Evolutionary conservation across 352 stramenopile genomes (phyloP).

Genomic region (Globisporangium iwayamae): DNA sequence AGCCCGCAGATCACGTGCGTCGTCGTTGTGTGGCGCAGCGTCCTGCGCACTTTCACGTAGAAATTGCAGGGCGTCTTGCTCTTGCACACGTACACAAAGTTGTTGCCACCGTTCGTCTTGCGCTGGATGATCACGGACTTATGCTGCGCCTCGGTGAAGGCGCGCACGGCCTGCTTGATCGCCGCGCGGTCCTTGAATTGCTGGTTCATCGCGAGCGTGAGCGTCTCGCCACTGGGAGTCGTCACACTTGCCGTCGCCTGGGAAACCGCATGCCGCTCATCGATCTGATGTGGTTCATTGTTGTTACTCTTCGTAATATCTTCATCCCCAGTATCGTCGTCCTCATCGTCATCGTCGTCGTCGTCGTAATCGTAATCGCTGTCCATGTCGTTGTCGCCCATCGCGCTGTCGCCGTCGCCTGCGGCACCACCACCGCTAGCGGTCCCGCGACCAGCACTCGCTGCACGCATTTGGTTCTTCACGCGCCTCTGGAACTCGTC

Average conservation of each 20-base stretch:
- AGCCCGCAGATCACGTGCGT: constrained; percentile 20
- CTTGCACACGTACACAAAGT: constrained; percentile 46
- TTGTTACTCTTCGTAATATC: background rate
- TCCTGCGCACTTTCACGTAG: constrained; percentile 31
- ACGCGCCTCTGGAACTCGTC: constrained; percentile 9
- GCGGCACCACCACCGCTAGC: background rate
- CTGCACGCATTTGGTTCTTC: background rate
- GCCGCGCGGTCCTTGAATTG: constrained; percentile 30
- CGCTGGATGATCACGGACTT: constrained; percentile 36
- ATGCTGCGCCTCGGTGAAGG: constrained; percentile 34
- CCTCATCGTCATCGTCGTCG: background rate
- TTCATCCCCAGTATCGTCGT: constrained; percentile 3
- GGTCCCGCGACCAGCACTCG: no score
- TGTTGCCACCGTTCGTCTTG: constrained; percentile 43
- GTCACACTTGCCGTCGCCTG: background rate
- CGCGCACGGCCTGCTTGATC: constrained; percentile 38
- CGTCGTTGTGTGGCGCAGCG: constrained; percentile 4
- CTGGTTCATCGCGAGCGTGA: constrained; percentile 21
- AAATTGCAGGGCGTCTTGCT: constrained; percentile 39
- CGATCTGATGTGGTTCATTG: background rate
- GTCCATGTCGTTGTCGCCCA: constrained; percentile 4
- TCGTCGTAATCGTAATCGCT: background rate
- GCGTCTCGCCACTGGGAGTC: background rate
- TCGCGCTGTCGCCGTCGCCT: background rate
- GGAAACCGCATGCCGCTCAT: background rate